Percentiles rank a stretch among this genome's conserved stretches.
phyloP scores from a whole-genome alignment of 2,329 filamentous ascomycete species.

The Dactylella cylindrospora region DNA sequence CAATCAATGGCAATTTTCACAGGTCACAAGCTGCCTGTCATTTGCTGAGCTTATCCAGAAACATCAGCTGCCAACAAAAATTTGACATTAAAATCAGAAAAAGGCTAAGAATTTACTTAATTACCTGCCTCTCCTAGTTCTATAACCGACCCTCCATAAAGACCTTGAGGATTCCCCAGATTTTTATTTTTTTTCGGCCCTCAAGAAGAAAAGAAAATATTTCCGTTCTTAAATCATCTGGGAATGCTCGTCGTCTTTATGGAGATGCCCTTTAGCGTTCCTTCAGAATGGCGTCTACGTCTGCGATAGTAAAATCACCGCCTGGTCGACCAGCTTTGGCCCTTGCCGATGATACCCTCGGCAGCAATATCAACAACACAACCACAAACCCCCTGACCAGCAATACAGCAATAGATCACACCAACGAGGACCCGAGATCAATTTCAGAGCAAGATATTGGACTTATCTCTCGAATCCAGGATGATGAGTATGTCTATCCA shows the following conservation, averaged over 20 bases:
- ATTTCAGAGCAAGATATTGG: slow-evolving; percentile 38
- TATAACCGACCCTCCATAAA: slow-evolving; percentile 12
- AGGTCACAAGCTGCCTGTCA: no score
- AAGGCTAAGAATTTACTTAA: slow-evolving; percentile 1
- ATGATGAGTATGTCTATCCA: slow-evolving; percentile 28
- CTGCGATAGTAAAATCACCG: slow-evolving; percentile 20
- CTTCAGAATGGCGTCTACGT: slow-evolving; percentile 28
- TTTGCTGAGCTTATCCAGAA: no score
- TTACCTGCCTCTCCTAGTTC: slow-evolving; percentile 27
- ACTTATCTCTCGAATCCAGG: slow-evolving; percentile 33
- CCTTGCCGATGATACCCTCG: background rate
- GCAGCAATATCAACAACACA: slow-evolving; percentile 25
- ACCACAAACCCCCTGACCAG: slow-evolving; percentile 26
- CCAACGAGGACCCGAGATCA: slow-evolving; percentile 36
- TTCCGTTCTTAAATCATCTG: background rate
- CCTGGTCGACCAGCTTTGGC: background rate
- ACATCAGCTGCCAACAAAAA: background rate
- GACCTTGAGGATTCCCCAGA: slow-evolving; percentile 19
- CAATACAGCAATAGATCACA: no score
- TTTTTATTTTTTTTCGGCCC: no score
- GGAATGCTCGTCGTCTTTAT: slow-evolving; percentile 14
- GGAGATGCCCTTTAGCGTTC: slow-evolving; percentile 13
- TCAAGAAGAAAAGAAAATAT: no score
- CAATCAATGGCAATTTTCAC: no score
- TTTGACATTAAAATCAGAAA: background rate